These are phyloP conservation scores for Pilatotrama ljubarskyi DNA, from an alignment of 768 basidiomycete genomes.

Conservation along the genomic window DNA sequence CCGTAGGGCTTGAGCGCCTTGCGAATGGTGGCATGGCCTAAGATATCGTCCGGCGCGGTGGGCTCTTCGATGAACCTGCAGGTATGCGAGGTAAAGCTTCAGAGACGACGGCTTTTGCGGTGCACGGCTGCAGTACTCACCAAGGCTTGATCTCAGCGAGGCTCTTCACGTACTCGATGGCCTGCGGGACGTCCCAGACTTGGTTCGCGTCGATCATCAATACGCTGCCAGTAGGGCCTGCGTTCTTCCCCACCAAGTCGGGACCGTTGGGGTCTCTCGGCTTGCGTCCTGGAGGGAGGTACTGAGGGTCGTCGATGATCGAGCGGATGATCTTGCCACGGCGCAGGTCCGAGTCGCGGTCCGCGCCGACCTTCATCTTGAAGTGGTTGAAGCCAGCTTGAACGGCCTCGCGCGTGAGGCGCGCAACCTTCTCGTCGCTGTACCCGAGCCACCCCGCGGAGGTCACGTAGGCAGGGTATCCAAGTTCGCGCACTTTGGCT, in stretches of 20 bases:
- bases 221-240: constrained; percentile 90
- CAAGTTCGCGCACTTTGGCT: constrained; percentile 65
- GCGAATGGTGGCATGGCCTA: constrained; percentile 80
- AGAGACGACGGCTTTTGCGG: neutral
- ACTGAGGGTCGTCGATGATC: constrained; percentile 91
- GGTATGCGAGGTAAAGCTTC: no score
- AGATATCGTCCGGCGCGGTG: constrained; percentile 88
- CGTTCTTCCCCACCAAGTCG: constrained; percentile 83
- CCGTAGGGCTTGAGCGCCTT: constrained; percentile 74
- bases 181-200: constrained; percentile 92
- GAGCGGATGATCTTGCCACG: constrained; percentile 88
- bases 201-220: constrained; percentile 99
- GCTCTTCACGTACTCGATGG: constrained; percentile 86
- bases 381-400: constrained; percentile 94
- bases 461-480: constrained; percentile 93
- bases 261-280: constrained; percentile 61
- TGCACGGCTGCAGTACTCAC: constrained; percentile 39
- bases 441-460: constrained; percentile 95
- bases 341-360: constrained; percentile 78
- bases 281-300: constrained; percentile 60
- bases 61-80: constrained; percentile 93
- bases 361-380: constrained; percentile 97
- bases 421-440: constrained; percentile 86
- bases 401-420: constrained; percentile 85
- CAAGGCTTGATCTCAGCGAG: constrained; percentile 85